Evolutionary conservation across 352 stramenopile genomes (phyloP), one percentile per base, ranked within the genome.

Genomic region (Lagenidium sp.): DNA sequence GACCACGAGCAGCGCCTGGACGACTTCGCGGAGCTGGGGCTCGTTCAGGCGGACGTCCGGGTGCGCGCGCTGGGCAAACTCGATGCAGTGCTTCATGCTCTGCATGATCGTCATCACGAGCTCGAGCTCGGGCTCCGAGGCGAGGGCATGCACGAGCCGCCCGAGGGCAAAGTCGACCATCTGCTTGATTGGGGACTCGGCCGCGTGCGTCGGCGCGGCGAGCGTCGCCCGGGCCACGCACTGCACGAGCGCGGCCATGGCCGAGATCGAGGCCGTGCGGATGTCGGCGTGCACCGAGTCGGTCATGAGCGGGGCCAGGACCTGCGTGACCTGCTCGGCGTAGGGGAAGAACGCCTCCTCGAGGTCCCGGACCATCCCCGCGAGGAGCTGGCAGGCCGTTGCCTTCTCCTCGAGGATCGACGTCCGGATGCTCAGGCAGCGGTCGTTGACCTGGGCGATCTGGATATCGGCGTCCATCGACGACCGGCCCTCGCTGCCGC

Each of bases 271-370:
- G 16, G 77, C 78, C n/a, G 72, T 54, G 36, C 80, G 77, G 37
- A 93, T 93, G 49, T 93, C 80, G 31, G 75, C 80, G 60, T 93
- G 80, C 29, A 93, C 76, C 13, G 69, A 87, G 52, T 93, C 80
- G 12, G 77, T 93, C 43, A 93, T 64, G 5, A 93, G 53, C 18
- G 80, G 80, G 22, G 75, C 76, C 12, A 93, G 62, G 25, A 93
- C 70, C 39, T 89, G 73, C 8, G 80, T 90, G 20, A 89, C 78
- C 43, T 93, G 80, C 57, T 93, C 77, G 0, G 77, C 80, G 46
- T 90, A 93, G 11, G 80, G 80, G 50, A 93, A 93, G 50, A 93
- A 93, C 8, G 71, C 70, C 19, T 85, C 80, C 35, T 90, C 66
- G n/a, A 93, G 53, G 48, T 90, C 71, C 8, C 53, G 68, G 4